Conservation (phyloP, 306 rosid species). For the Cucurbita ficifolia region DNA sequence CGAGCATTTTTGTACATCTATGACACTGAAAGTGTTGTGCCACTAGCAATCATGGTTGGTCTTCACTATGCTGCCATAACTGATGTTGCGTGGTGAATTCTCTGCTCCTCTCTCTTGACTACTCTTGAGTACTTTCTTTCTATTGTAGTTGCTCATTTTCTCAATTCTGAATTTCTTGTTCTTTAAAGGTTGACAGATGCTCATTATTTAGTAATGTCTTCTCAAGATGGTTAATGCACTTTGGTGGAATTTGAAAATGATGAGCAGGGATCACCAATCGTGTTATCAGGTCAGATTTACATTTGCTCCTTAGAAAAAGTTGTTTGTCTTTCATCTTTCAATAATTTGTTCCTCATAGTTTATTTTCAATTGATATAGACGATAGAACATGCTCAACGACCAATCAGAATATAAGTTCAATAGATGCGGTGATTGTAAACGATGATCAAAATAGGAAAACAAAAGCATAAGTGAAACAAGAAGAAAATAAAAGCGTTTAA, state of each 20-base stretch:
- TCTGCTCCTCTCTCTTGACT: constrained; percentile 1
- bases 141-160: background rate
- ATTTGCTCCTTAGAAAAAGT: background rate
- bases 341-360: background rate
- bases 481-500: background rate
- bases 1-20: constrained; percentile 36
- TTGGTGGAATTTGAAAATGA: constrained; percentile 64
- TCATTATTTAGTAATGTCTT: constrained; percentile 63
- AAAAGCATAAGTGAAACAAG: constrained; percentile 20
- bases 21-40: constrained; percentile 70
- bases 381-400: constrained; percentile 14
- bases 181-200: constrained; percentile 64
- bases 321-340: background rate
- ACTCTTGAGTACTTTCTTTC: background rate
- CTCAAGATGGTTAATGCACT: constrained; percentile 93
- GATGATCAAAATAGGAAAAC: constrained; percentile 7
- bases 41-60: constrained; percentile 71
- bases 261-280: constrained; percentile 63
- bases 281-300: constrained; percentile 29
- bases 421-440: constrained; percentile 11
- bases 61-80: constrained; percentile 94
- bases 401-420: constrained; percentile 11
- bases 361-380: constrained; percentile 20
- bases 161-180: constrained; percentile 15
- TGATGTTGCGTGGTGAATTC: constrained; percentile 68